Percentiles rank a stretch among this genome's conserved stretches.
Conservation (phyloP, 2,329 filamentous ascomycete species). For the Talaromyces sp. region DNA sequence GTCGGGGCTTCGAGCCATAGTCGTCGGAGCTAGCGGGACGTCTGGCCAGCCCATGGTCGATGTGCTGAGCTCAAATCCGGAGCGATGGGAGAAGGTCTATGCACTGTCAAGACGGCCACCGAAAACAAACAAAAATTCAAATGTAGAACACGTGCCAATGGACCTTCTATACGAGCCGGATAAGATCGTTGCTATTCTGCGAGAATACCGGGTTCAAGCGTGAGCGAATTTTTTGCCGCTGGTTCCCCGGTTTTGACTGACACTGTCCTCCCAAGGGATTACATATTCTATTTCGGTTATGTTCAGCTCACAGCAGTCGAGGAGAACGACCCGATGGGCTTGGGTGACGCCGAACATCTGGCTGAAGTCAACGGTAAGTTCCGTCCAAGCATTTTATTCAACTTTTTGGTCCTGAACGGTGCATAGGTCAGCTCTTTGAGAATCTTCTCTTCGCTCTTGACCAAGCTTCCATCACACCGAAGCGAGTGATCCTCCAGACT, state of each 20-base stretch:
- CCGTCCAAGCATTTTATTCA: not conserved
- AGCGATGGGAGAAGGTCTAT: not conserved
- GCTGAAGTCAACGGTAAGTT: not conserved
- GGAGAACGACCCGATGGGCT: not conserved
- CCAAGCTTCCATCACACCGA: not conserved
- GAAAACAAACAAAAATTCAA: not conserved
- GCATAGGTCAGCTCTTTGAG: not conserved
- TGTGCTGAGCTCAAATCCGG: not conserved
- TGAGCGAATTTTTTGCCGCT: not conserved
- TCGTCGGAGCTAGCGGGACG: not conserved
- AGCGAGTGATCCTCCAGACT: not conserved
- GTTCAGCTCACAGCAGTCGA: not conserved
- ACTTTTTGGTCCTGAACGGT: not conserved
- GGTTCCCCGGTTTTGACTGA: not conserved
- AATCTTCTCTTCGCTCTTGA: not conserved
- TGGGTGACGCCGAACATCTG: not conserved
- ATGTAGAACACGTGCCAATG: not conserved
- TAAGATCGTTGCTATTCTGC: not conserved
- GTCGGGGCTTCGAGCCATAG: not conserved
- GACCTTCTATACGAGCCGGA: not conserved
- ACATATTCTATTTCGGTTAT: not conserved
- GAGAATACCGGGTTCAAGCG: not conserved
- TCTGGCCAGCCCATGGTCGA: not conserved
- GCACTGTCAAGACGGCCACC: not conserved
- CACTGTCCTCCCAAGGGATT: not conserved